These are phyloP conservation scores for Blechomonas ayalai DNA, from an alignment of 208 protist species.

Conservation along the genomic window DNA sequence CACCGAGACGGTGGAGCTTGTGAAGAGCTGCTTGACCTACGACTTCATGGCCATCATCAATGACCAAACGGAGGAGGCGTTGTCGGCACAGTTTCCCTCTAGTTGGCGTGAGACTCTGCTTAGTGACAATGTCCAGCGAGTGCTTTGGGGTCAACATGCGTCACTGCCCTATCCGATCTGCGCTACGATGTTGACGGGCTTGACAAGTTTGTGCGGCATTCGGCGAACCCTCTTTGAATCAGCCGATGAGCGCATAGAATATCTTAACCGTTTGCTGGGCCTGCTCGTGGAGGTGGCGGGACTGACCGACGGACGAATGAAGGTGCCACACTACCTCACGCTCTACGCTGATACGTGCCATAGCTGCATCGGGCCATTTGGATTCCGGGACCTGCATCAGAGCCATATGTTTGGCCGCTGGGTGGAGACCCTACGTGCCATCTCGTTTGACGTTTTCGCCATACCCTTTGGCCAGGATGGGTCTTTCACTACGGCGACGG, in stretches of 20 bases:
- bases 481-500: constrained; percentile 56
- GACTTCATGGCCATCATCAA: constrained; percentile 85
- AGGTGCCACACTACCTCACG: constrained; percentile 59
- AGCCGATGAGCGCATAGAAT: constrained; percentile 48
- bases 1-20: constrained; percentile 39
- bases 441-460: constrained; percentile 59
- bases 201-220: constrained; percentile 63
- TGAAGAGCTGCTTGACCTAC: constrained; percentile 54
- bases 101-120: constrained; percentile 57
- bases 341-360: constrained; percentile 41
- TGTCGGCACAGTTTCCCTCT: constrained; percentile 66
- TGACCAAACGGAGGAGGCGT: constrained; percentile 75
- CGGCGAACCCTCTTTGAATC: constrained; percentile 77
- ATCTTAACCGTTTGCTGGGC: constrained; percentile 38
- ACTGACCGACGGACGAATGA: constrained; percentile 37
- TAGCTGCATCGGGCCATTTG: constrained; percentile 56
- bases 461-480: constrained; percentile 65
- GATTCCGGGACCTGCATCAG: constrained; percentile 63
- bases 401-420: constrained; percentile 34
- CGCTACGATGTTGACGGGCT: constrained; percentile 38
- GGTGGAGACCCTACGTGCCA: constrained; percentile 19
- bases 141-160: constrained; percentile 74
- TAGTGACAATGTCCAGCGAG: constrained; percentile 23
- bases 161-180: constrained; percentile 62
- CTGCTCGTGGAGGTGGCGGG: constrained; percentile 18